Percentiles rank a stretch among this genome's conserved stretches.
Conservation (phyloP, 495 filamentous ascomycete species). For the Hypoxylon crocopeplum region DNA sequence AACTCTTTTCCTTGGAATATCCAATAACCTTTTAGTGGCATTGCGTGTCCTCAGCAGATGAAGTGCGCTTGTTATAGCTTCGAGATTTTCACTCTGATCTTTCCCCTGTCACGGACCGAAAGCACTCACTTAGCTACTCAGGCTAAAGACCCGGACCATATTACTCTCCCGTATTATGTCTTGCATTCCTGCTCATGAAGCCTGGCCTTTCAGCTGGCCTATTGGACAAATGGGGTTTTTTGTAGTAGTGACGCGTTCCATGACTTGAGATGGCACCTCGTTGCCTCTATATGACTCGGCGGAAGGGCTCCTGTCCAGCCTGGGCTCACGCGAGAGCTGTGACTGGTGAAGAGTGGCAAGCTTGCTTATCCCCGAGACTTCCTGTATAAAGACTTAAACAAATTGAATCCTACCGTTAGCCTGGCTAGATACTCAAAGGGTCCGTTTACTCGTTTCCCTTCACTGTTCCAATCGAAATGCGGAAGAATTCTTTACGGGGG, state of each 20-base stretch:
- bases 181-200: slow-evolving; percentile 16
- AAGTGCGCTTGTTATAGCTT: slow-evolving; percentile 8
- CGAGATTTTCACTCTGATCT: background rate
- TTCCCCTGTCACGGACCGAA: slow-evolving; percentile 31
- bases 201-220: slow-evolving; percentile 6
- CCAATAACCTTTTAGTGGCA: slow-evolving; percentile 18
- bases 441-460: slow-evolving; percentile 12
- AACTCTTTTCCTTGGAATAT: slow-evolving; percentile 6
- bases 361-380: slow-evolving; percentile 8
- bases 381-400: slow-evolving; percentile 20
- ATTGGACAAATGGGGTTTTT: slow-evolving; percentile 14
- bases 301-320: slow-evolving; percentile 17
- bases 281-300: slow-evolving; percentile 18
- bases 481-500: slow-evolving; percentile 19
- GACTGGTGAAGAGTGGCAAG: slow-evolving; percentile 13
- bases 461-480: slow-evolving; percentile 15
- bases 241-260: slow-evolving; percentile 29
- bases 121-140: slow-evolving; percentile 18
- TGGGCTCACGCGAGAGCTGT: slow-evolving; percentile 2
- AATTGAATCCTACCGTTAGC: slow-evolving; percentile 7
- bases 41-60: slow-evolving; percentile 28
- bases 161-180: slow-evolving; percentile 13
- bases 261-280: slow-evolving; percentile 22
- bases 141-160: slow-evolving; percentile 31
- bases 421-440: slow-evolving; percentile 7